Evolutionary conservation across 306 rosid species (phyloP), one percentile per base, ranked within the genome.

Genomic region (Morella rubra): DNA sequence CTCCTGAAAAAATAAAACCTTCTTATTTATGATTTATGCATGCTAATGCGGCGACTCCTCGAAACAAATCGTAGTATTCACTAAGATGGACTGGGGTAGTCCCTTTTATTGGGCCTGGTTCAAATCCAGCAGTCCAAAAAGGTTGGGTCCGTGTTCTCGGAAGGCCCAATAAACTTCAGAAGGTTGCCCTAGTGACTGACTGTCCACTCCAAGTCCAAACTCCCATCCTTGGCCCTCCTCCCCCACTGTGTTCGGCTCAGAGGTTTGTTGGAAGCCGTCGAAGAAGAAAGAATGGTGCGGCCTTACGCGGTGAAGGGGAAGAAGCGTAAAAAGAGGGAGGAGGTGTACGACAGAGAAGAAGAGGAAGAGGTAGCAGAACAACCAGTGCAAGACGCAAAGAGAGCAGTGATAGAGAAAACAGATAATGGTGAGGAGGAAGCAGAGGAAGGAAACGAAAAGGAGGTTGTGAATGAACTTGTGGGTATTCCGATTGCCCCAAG

Each of bases 321-420:
- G 82, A 89, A 89, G 87, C 84, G 91, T 56, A 89, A 82, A 89
- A 85, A 82, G 74, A 66, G 75, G 54, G 84, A 18, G 41, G 85
- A 75, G 82, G 79, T 70, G 45, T 79, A 80, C 11, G 86, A 85
- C 51, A 79, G 77, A 41, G 81, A 74, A 15, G 82, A 85, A 11
- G 89, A 58, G 22, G 40, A 15, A 58, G 64, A 44, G n/a, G 81
- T 24, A 53, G 87, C 56, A 74, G 55, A 69, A 14, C 70, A 54
- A 37, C 67, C 54, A 20, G 69, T 50, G 45, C 71, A 81, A 41
- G 64, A 22, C 3, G 79, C 75, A 46, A 77, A 86, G 53, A 76
- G 67, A 53, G 65, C 56, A 32, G 27, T 14, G 78, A 14, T 56
- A 71, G 77, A 79, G 54, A 14, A 71, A 47, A 50, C 24, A 71